Conservation (phyloP, 2,329 filamentous ascomycete genomes). For the Fusarium protoensiforme region DNA sequence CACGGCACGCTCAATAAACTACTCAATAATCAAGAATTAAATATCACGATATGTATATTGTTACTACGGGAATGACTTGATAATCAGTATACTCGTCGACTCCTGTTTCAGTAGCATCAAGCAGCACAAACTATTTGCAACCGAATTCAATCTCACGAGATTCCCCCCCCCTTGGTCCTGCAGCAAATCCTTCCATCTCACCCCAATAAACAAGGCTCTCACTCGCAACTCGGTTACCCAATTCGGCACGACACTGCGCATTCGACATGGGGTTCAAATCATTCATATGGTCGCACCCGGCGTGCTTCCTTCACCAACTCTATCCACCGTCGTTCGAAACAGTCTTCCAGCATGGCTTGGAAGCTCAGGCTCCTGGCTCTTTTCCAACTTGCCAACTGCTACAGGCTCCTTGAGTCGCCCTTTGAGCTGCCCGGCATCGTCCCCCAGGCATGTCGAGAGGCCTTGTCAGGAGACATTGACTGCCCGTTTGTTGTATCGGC, state of each 20-base stretch:
- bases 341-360: neutral
- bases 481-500: neutral
- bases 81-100: neutral
- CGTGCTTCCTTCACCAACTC: neutral
- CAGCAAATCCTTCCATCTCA: neutral
- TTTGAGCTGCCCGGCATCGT: neutral
- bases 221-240: neutral
- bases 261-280: neutral
- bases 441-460: neutral
- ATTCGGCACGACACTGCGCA: neutral
- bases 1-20: neutral
- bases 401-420: neutral
- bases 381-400: neutral
- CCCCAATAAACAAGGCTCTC: neutral
- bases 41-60: neutral
- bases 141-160: neutral
- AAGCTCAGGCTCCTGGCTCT: neutral
- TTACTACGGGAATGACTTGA: neutral
- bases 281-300: neutral
- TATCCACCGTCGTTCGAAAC: neutral
- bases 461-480: neutral
- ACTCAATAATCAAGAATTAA: neutral
- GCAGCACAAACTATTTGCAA: neutral
- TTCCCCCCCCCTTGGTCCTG: neutral
- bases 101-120: neutral